phyloP scores from a whole-genome alignment of 202 grass and related monocot species.

The Hordeum pubiflorum region DNA sequence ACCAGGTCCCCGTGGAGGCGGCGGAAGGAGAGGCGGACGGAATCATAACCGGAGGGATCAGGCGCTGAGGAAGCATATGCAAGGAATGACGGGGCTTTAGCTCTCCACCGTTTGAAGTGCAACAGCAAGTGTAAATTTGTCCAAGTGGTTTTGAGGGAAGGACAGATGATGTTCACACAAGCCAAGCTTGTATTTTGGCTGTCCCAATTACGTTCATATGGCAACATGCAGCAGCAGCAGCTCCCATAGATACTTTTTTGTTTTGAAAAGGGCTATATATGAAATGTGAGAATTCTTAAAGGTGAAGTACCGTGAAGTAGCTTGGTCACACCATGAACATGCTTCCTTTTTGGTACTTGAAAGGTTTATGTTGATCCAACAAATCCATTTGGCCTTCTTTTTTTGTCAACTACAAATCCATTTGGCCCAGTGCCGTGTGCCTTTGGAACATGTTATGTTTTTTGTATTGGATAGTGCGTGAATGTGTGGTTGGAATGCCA shows the following conservation, averaged over 20 bases:
- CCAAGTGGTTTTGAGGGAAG: not conserved
- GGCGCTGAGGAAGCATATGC: conserved; percentile 88
- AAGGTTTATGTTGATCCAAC: not conserved
- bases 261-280: not conserved
- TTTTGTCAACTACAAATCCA: not conserved
- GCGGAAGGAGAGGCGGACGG: conserved; percentile 60
- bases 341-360: not conserved
- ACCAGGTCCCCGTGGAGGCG: conserved; percentile 28
- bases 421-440: not conserved
- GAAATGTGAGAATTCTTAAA: not conserved
- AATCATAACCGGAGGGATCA: conserved; percentile 74
- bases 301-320: not conserved
- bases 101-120: not conserved
- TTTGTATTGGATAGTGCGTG: not conserved
- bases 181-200: not conserved
- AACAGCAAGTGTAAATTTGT: conserved; percentile 21
- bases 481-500: not conserved
- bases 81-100: conserved; percentile 61
- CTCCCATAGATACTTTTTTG: not conserved
- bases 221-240: not conserved
- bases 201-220: not conserved
- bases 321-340: not conserved
- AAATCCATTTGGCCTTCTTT: not conserved
- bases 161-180: not conserved
- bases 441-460: not conserved